phyloP scores from a whole-genome alignment of 2,329 filamentous ascomycete species.

The Sporothrix pseudoabietina region DNA sequence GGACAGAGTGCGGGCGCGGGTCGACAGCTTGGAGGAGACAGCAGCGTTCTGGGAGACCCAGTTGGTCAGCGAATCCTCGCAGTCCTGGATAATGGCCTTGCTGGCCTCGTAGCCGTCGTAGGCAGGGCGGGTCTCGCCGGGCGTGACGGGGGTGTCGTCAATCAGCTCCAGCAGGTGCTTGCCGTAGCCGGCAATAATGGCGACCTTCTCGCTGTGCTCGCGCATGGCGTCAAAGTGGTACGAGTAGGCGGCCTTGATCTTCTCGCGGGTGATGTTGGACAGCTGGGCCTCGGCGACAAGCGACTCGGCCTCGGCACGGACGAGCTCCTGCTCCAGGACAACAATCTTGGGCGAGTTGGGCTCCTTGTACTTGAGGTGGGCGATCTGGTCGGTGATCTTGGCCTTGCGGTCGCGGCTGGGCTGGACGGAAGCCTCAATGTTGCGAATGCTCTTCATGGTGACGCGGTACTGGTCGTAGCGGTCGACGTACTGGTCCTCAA shows the following conservation, averaged over 20 bases:
- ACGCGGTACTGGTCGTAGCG: slow-evolving; percentile 99
- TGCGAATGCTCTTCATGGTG: slow-evolving; percentile 98
- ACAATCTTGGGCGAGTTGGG: slow-evolving; percentile 97
- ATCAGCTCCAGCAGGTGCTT: slow-evolving; percentile 98
- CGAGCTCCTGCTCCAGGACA: slow-evolving; percentile 96
- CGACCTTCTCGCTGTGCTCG: slow-evolving; percentile 97
- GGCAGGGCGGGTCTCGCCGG: slow-evolving; percentile 90
- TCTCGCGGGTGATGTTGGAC: slow-evolving; percentile 98
- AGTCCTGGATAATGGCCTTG: slow-evolving; percentile 99
- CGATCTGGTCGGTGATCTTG: slow-evolving; percentile 98
- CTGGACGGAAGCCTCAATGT: slow-evolving; percentile 98
- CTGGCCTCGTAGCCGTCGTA: slow-evolving; percentile 98
- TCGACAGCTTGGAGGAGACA: slow-evolving; percentile 83
- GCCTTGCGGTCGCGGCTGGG: slow-evolving; percentile 98
- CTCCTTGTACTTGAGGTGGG: slow-evolving; percentile 99
- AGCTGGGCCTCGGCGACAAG: slow-evolving; percentile 96
- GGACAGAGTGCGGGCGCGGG: slow-evolving; percentile 82
- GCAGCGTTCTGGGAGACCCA: slow-evolving; percentile 92
- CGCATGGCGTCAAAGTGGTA: slow-evolving; percentile 98
- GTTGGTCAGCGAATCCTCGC: slow-evolving; percentile 94
- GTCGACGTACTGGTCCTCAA: slow-evolving; percentile 97
- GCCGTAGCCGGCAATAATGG: slow-evolving; percentile 95
- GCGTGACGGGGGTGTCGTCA: slow-evolving; percentile 94
- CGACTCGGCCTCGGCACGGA: slow-evolving; percentile 97
- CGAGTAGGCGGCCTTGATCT: slow-evolving; percentile 96